Conservation (phyloP, 768 basidiomycete species). For the Mycena polygramma region DNA sequence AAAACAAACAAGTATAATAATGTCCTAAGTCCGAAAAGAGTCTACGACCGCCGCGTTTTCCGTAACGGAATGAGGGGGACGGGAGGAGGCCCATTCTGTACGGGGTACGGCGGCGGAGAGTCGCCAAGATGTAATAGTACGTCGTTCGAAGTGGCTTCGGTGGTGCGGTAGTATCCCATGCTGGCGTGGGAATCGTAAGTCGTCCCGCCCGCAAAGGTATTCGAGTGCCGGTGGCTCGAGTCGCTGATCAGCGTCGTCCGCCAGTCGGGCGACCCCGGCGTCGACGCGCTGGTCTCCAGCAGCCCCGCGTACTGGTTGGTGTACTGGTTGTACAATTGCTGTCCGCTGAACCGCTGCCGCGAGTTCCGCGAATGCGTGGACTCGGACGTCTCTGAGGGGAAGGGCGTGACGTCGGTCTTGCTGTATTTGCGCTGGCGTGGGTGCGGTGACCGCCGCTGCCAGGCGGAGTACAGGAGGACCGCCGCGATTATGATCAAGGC, state of each 20-base stretch:
- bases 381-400: not conserved
- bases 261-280: constrained; percentile 24
- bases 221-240: constrained; percentile 1
- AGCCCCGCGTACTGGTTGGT: not conserved
- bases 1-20: too few species aligned
- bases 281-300: not conserved
- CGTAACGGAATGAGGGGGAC: constrained; percentile 48
- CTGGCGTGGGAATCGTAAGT: constrained; percentile 7
- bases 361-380: not conserved
- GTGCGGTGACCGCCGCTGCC: not conserved
- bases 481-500: constrained; percentile 37
- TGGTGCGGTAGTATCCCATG: constrained; percentile 19
- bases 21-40: too few species aligned
- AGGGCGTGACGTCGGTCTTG: constrained; percentile 29
- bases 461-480: constrained; percentile 28
- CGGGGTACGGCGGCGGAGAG: constrained; percentile 33
- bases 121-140: constrained; percentile 21
- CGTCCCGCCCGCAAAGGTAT: constrained; percentile 27
- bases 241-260: constrained; percentile 13
- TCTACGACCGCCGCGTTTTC: constrained; percentile 20
- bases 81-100: not conserved
- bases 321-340: not conserved
- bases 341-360: not conserved
- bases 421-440: constrained; percentile 19
- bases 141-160: not conserved